A percentile compares a stretch with the other conserved stretches of the same genome.
phyloP scores from a whole-genome alignment of 1,284 basidiomycete genomes.

The Ceratobasidium papillatum region DNA sequence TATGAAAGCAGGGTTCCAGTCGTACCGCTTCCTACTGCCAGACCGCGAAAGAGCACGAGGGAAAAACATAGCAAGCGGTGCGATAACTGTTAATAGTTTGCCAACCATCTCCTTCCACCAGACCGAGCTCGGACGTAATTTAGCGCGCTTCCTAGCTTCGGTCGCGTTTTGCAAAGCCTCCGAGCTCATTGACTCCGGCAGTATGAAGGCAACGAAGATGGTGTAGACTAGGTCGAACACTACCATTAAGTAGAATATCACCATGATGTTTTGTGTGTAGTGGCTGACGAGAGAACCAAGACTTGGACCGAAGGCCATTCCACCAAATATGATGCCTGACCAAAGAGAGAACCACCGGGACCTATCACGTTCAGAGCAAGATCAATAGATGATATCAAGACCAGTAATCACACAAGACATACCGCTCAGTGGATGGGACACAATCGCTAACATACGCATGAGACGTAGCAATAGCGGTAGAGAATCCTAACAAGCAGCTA shows the following conservation, averaged over 20 bases:
- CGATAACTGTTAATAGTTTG: slow-evolving; percentile 58
- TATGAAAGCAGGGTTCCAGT: slow-evolving; percentile 75
- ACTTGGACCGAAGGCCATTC: slow-evolving; percentile 77
- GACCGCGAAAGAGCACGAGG: slow-evolving; percentile 53
- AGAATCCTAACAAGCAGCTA: slow-evolving; percentile 56
- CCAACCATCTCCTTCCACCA: slow-evolving; percentile 7
- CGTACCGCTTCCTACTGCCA: slow-evolving; percentile 50
- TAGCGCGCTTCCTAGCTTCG: slow-evolving; percentile 16
- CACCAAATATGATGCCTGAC: slow-evolving; percentile 70
- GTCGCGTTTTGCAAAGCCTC: slow-evolving; percentile 39
- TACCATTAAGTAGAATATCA: slow-evolving; percentile 75
- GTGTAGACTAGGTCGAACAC: slow-evolving; percentile 61
- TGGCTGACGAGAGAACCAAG: slow-evolving; percentile 73
- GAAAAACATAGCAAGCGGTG: slow-evolving; percentile 70
- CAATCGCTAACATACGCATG: slow-evolving; percentile 74
- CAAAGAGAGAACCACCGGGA: slow-evolving; percentile 70
- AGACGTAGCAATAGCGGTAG: slow-evolving; percentile 60
- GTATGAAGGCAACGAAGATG: slow-evolving; percentile 62
- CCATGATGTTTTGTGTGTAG: slow-evolving; percentile 64
- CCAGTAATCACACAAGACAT: neutral
- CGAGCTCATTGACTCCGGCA: slow-evolving; percentile 79
- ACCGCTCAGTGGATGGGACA: slow-evolving; percentile 59
- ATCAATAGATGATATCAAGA: neutral
- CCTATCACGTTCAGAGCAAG: neutral
- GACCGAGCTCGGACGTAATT: neutral